Percentiles rank a stretch among this genome's conserved stretches.
phyloP scores from a whole-genome alignment of 2,329 filamentous ascomycete genomes.

The Lasiodiplodia sp. region DNA sequence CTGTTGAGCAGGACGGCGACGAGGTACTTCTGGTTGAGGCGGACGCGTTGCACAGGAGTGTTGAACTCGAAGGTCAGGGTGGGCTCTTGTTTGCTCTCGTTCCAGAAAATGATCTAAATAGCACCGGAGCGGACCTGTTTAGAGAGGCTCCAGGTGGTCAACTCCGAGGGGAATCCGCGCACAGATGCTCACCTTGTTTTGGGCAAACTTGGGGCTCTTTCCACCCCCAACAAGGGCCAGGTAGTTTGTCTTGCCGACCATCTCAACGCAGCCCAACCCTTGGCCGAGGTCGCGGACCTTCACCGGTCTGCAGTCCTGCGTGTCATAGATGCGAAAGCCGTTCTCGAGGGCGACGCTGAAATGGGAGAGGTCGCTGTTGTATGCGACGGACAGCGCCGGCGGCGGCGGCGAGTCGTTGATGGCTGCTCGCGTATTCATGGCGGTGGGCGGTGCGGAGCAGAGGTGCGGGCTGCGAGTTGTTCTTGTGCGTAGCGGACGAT shows the following conservation, averaged over 20 bases:
- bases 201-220: constrained; percentile 81
- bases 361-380: constrained; percentile 84
- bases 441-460: background rate
- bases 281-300: constrained; percentile 56
- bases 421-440: constrained; percentile 88
- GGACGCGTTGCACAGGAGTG: constrained; percentile 80
- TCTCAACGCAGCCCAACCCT: constrained; percentile 81
- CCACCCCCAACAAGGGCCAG: constrained; percentile 90
- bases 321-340: constrained; percentile 69
- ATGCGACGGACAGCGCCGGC: constrained; percentile 80
- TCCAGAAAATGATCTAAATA: constrained; percentile 81
- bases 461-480: background rate
- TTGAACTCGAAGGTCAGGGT: constrained; percentile 80
- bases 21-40: constrained; percentile 77
- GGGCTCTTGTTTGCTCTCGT: constrained; percentile 79
- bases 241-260: constrained; percentile 87
- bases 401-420: constrained; percentile 80
- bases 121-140: constrained; percentile 31
- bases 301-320: constrained; percentile 41
- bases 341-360: constrained; percentile 88
- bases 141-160: constrained; percentile 16
- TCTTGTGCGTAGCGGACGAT: background rate
- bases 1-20: constrained; percentile 83
- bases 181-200: constrained; percentile 71
- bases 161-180: constrained; percentile 14